Evolutionary conservation across 2,329 filamentous ascomycete species (phyloP), one percentile per base, ranked within the genome.

Genomic region (Bipolaris victoriae): DNA sequence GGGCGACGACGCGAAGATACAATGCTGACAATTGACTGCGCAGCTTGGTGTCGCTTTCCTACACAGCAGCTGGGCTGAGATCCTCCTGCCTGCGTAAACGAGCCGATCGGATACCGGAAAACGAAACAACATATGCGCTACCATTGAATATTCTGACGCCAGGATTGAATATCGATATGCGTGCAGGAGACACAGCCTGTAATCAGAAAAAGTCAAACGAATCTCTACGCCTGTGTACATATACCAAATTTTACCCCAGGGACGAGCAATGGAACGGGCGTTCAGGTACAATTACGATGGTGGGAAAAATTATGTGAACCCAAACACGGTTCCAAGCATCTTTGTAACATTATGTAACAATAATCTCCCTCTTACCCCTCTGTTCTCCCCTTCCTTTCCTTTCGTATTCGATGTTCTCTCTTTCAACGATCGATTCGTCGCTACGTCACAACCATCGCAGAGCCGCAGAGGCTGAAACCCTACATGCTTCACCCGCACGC

Each of bases 1-100:
- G 13, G 29, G 16, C 20, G 26, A 31, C 26, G 22, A 26, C n/a
- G 36, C 24, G 15, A 40, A 18, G 11, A 37, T 43, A 44, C 48
- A 52, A 63, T 41, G 60, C 69, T 73, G 55, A 73, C 59, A 49
- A 15, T 20, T 22, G 15, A 10, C 20, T 37, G 11, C 52, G 35
- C 53, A 83, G 81, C 76, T 80, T 49, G 81, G 81, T 57, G 81
- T 84, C 36, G 77, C 81, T 6, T 84, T 84, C 67, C 65, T 84
- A 43, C 78, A 81, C 67, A 82, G 80, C 72, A 82, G 79, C 74
- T 83, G 80, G 80, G 79, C 77, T 62, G 82, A 84, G 73, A 73
- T 82, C 52, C 69, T 84, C 5, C 72, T 82, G 9, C 80, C 81
- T 46, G 78, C 80, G 74, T 83, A 76, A 76, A 77, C 43, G 24